These are phyloP conservation scores for Hericium erinaceus DNA, from an alignment of 768 basidiomycete species.

Conservation along the genomic window DNA sequence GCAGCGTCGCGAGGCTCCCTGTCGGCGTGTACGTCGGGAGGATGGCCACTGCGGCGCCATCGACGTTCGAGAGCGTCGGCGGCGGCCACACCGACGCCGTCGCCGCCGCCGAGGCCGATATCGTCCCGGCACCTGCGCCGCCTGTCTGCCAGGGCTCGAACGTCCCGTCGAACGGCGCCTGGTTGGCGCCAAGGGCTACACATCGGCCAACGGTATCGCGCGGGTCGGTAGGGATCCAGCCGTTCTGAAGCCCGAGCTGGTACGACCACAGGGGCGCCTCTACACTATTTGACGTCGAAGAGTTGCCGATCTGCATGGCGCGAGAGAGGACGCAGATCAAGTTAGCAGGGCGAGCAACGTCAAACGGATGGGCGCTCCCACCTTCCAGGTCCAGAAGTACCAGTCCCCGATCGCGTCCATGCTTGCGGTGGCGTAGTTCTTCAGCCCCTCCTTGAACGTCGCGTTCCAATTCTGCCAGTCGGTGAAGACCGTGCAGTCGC, in stretches of 20 bases:
- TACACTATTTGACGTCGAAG: conserved; percentile 36
- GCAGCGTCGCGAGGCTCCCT: conserved; percentile 45
- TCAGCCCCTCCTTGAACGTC: conserved; percentile 41
- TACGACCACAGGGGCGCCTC: conserved; percentile 63
- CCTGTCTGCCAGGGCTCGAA: conserved; percentile 66
- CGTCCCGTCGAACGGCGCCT: conserved; percentile 28
- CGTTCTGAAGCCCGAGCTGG: conserved; percentile 57
- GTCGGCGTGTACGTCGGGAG: conserved; percentile 60
- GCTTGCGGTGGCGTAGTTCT: conserved; percentile 39
- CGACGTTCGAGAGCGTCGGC: conserved; percentile 36
- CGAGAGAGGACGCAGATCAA: neutral
- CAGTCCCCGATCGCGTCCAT: conserved; percentile 65
- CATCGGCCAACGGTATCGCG: conserved; percentile 60
- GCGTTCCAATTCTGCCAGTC: conserved; percentile 46
- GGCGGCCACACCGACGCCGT: conserved; percentile 48
- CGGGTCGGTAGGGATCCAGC: conserved; percentile 75
- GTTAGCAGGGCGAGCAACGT: neutral
- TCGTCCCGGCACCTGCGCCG: conserved; percentile 42
- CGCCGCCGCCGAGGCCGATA: conserved; percentile 31
- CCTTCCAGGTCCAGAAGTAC: conserved; percentile 81
- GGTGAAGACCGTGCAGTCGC: conserved; percentile 33
- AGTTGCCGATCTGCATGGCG: conserved; percentile 42
- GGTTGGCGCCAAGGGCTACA: conserved; percentile 36
- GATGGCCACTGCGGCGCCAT: conserved; percentile 22
- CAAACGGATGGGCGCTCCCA: conserved; percentile 9